Conservation (phyloP, 768 basidiomycete genomes). For the Mycena belliarum region DNA sequence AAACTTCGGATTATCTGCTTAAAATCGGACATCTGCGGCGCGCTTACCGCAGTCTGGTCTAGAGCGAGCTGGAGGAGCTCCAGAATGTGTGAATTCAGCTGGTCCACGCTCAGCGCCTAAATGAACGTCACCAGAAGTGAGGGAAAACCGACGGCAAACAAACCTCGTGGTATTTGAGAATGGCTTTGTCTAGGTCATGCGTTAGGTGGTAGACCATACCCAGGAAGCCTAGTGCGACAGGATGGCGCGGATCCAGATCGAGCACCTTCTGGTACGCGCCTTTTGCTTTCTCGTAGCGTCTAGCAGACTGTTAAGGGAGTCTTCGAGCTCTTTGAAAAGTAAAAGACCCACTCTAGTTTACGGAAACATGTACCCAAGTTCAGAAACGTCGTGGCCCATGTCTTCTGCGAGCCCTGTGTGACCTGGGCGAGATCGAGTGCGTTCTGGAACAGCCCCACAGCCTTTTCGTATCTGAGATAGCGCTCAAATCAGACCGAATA, state of each 20-base stretch:
- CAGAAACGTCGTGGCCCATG: conserved; percentile 88
- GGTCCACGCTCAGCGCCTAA: conserved; percentile 78
- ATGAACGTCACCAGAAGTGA: neutral
- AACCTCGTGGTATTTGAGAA: conserved; percentile 92
- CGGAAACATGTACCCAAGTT: conserved; percentile 91
- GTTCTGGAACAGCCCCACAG: conserved; percentile 68
- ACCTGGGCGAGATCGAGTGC: conserved; percentile 82
- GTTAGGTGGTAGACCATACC: conserved; percentile 86
- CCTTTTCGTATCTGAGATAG: conserved; percentile 62
- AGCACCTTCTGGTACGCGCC: conserved; percentile 76
- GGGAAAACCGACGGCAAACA: conserved; percentile 21
- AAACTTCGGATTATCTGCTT: conserved; percentile 31
- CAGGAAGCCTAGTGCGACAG: conserved; percentile 80
- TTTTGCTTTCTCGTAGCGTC: conserved; percentile 65
- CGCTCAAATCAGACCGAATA: neutral
- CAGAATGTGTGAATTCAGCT: conserved; percentile 77
- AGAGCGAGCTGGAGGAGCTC: conserved; percentile 83
- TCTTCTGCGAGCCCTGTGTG: conserved; percentile 79
- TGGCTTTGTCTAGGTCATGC: conserved; percentile 74
- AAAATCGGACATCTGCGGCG: conserved; percentile 28
- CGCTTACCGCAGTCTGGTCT: conserved; percentile 42
- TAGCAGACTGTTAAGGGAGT: conserved; percentile 21
- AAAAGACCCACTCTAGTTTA: conserved; percentile 64
- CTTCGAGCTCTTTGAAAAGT: neutral
- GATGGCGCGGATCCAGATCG: conserved; percentile 82